phyloP scores from a whole-genome alignment of 192 early-diverging fungal genomes.

The Coemansia pectinata region DNA sequence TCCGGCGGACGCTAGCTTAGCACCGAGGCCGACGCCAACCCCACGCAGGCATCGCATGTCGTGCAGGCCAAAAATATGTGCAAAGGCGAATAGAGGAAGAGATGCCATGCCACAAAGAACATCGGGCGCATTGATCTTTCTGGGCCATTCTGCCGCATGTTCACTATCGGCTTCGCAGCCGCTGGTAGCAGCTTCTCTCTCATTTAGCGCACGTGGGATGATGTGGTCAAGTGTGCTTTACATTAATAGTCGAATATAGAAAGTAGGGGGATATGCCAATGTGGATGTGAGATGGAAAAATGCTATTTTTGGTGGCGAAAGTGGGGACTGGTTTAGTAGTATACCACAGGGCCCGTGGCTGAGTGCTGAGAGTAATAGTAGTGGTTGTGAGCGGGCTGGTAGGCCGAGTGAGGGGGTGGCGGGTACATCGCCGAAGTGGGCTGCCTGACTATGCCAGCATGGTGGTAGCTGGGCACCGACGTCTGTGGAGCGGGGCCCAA shows the following conservation, averaged over 20 bases:
- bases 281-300: neutral
- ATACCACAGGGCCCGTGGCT: slow-evolving; percentile 1
- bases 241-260: neutral
- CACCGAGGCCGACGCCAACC: slow-evolving; percentile 1
- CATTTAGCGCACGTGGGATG: neutral
- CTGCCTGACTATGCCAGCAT: neutral
- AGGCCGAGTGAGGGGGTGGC: neutral
- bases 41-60: neutral
- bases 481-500: slow-evolving; percentile 4
- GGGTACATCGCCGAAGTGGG: neutral
- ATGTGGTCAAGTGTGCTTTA: slow-evolving; percentile 3
- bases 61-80: neutral
- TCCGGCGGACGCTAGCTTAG: neutral
- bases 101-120: neutral
- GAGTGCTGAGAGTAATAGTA: slow-evolving; percentile 7
- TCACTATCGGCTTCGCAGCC: neutral
- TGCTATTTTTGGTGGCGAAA: neutral
- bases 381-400: neutral
- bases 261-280: neutral
- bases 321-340: neutral
- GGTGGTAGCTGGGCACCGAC: neutral
- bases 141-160: neutral
- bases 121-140: neutral
- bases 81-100: neutral
- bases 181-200: neutral